phyloP scores from a whole-genome alignment of 345 rosid species.

The Hibiscus syriacus region DNA sequence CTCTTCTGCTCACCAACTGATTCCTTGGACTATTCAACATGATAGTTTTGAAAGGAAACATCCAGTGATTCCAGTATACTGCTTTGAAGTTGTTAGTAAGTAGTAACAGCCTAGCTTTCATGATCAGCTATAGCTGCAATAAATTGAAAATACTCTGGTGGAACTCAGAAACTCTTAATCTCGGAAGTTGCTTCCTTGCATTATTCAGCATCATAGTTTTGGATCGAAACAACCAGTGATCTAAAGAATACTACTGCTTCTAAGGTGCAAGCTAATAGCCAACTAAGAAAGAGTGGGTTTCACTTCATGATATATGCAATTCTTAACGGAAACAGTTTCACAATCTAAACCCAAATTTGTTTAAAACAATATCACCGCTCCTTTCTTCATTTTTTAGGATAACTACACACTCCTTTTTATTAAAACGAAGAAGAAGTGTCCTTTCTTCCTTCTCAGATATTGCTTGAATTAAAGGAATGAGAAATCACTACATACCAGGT shows the following conservation, averaged over 20 bases:
- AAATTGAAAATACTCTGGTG: no score
- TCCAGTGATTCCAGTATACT: no score
- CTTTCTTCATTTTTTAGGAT: background rate
- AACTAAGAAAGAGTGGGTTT: background rate
- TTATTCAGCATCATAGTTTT: background rate
- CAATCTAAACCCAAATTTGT: background rate
- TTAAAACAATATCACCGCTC: background rate
- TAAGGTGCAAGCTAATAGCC: background rate
- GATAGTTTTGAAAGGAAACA: background rate
- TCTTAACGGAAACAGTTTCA: background rate
- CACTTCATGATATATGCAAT: background rate
- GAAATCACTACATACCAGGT: conserved; percentile 58
- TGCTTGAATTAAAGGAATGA: conserved; percentile 9
- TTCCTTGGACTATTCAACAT: background rate
- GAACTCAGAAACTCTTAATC: no score
- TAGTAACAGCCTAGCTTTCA: no score
- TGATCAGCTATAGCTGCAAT: no score
- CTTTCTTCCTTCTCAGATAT: conserved; percentile 7
- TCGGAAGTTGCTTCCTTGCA: background rate
- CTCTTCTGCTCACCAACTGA: background rate
- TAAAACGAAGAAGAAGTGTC: background rate
- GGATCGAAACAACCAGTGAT: background rate
- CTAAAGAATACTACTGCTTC: background rate
- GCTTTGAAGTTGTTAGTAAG: no score
- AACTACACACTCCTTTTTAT: background rate